Conservation (phyloP, 345 rosid genomes). For the Linum trigynum region DNA sequence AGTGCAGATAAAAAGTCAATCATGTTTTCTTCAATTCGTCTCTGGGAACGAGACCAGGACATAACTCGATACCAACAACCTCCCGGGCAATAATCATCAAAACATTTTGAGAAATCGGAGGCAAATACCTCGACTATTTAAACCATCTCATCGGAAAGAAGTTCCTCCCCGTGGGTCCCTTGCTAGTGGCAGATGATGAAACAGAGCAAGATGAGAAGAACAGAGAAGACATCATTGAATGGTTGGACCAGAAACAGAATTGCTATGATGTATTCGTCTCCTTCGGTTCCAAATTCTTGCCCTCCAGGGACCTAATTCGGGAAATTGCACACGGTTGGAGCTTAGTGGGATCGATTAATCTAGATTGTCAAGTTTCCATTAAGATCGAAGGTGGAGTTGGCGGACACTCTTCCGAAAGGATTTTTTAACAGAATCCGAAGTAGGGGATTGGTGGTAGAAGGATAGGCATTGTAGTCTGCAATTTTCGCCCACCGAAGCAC, state of each 20-base stretch:
- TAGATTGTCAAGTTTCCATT: slow-evolving; percentile 26
- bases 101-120: slow-evolving; percentile 27
- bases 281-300: slow-evolving; percentile 30
- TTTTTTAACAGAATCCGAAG: slow-evolving; percentile 18
- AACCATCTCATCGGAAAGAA: slow-evolving; percentile 15
- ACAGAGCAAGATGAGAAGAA: slow-evolving; percentile 1
- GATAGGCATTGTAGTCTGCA: slow-evolving; percentile 22
- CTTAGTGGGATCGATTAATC: slow-evolving; percentile 24
- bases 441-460: slow-evolving; percentile 23
- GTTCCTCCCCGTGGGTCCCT: slow-evolving; percentile 26
- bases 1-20: background rate
- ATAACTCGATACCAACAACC: slow-evolving; percentile 6
- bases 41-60: background rate
- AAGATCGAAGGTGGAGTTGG: background rate
- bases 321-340: slow-evolving; percentile 33
- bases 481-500: slow-evolving; percentile 17
- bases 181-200: slow-evolving; percentile 19
- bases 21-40: slow-evolving; percentile 12
- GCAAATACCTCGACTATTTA: slow-evolving; percentile 24
- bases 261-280: slow-evolving; percentile 26
- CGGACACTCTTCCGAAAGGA: slow-evolving; percentile 26
- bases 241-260: slow-evolving; percentile 22
- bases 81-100: slow-evolving; percentile 19
- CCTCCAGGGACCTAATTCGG: slow-evolving; percentile 20
- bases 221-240: slow-evolving; percentile 10